Conservation (phyloP, 495 filamentous ascomycete species). For the Margaritispora aquatica region DNA sequence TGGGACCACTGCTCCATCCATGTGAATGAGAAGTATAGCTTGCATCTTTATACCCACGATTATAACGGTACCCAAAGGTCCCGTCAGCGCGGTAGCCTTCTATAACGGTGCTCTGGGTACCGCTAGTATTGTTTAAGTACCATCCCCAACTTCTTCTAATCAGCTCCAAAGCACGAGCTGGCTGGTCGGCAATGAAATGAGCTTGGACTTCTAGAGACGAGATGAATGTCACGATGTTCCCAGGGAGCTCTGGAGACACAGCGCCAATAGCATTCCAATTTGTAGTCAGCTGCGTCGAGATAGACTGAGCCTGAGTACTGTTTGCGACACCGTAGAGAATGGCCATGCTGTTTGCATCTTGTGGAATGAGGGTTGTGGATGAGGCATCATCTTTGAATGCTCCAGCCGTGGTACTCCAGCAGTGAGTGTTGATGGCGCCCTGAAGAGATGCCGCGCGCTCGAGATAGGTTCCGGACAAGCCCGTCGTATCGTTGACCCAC, state of each 20-base stretch:
- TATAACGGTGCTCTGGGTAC: conserved; percentile 57
- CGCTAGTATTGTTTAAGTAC: conserved; percentile 55
- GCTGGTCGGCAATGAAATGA: conserved; percentile 46
- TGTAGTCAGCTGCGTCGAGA: conserved; percentile 16
- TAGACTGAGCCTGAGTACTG: conserved; percentile 18
- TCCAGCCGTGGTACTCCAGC: conserved; percentile 35
- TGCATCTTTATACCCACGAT: conserved; percentile 43
- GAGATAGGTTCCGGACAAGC: conserved; percentile 19
- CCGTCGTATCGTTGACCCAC: conserved; percentile 44
- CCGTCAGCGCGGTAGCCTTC: conserved; percentile 56
- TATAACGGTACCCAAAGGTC: conserved; percentile 51
- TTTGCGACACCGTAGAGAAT: conserved; percentile 29
- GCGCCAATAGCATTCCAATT: conserved; percentile 48
- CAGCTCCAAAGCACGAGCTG: conserved; percentile 49
- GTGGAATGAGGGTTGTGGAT: conserved; percentile 34
- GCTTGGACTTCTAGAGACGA: conserved; percentile 59
- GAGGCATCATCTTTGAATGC: conserved; percentile 47
- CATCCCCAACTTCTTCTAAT: conserved; percentile 57
- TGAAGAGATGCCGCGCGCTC: not conserved
- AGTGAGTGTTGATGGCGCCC: conserved; percentile 31
- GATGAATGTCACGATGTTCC: conserved; percentile 59
- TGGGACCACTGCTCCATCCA: conserved; percentile 56
- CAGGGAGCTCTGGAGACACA: conserved; percentile 48
- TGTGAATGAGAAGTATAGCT: conserved; percentile 47
- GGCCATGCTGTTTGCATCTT: conserved; percentile 23